Percentiles rank a stretch among this genome's conserved stretches.
These are phyloP conservation scores for Dysphania ambrosioides DNA, from an alignment of 148 eudicot species.

Conservation along the genomic window DNA sequence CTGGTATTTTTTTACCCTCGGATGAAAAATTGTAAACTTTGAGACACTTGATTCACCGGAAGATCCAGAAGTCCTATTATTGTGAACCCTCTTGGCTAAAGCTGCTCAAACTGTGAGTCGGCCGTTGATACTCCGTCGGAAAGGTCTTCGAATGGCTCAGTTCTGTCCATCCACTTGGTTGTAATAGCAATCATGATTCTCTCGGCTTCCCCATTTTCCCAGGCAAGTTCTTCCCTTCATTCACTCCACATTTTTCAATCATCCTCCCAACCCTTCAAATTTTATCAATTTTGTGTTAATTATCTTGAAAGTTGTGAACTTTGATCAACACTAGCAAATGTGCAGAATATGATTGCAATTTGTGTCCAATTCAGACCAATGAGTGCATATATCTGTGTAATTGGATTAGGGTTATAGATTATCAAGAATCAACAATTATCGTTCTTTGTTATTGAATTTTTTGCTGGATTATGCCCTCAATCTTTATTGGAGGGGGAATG, in stretches of 20 bases:
- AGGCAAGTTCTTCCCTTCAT: conserved; percentile 2
- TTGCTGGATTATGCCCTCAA: background rate
- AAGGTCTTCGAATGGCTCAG: background rate
- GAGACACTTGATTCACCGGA: too few relatives aligned
- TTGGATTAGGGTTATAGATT: background rate
- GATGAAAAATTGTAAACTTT: too few relatives aligned
- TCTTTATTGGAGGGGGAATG: background rate
- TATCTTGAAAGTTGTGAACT: background rate
- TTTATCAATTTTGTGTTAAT: background rate
- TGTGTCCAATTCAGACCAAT: too few relatives aligned
- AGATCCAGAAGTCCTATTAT: too few relatives aligned
- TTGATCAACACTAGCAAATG: background rate
- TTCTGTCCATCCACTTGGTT: background rate
- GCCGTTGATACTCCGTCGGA: background rate
- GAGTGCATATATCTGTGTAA: background rate
- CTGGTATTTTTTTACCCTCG: too few relatives aligned
- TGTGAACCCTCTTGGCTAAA: too few relatives aligned
- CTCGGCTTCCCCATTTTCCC: conserved; percentile 7
- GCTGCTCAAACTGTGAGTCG: too few relatives aligned
- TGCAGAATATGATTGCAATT: too few relatives aligned
- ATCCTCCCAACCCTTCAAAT: background rate
- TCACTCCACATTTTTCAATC: background rate
- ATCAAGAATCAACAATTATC: background rate
- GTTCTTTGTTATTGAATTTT: background rate
- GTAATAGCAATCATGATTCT: background rate